A percentile compares a stretch with the other conserved stretches of the same genome.
Evolutionary conservation across 768 basidiomycete genomes (phyloP).

Genomic region (Leccinum disarticulatum): DNA sequence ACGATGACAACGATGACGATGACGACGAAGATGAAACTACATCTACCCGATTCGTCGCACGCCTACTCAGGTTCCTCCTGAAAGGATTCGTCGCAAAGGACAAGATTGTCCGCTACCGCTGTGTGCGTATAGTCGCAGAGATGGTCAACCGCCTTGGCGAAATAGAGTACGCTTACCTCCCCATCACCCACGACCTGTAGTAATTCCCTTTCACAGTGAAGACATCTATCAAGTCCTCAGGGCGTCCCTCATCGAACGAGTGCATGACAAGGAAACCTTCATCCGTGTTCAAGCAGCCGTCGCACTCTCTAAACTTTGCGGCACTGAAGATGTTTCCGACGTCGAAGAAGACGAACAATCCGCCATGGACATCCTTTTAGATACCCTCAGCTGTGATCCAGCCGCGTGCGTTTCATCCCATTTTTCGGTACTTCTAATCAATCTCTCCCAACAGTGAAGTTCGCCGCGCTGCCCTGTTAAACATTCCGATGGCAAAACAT

Average conservation of each 20-base stretch:
- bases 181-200: neutral
- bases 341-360: constrained; percentile 45
- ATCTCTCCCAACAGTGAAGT: constrained; percentile 64
- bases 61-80: constrained; percentile 69
- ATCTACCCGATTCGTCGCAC: constrained; percentile 64
- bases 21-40: constrained; percentile 67
- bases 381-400: constrained; percentile 67
- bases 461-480: constrained; percentile 73
- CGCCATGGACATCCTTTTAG: constrained; percentile 61
- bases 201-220: constrained; percentile 49
- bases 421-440: neutral
- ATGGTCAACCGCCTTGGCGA: constrained; percentile 80
- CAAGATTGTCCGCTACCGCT: constrained; percentile 81
- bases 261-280: constrained; percentile 73
- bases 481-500: constrained; percentile 54
- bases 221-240: constrained; percentile 68
- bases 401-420: constrained; percentile 59
- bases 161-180: constrained; percentile 63
- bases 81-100: constrained; percentile 84
- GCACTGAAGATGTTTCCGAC: constrained; percentile 63
- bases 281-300: constrained; percentile 81
- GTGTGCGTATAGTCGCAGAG: constrained; percentile 71
- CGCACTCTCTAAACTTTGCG: constrained; percentile 74
- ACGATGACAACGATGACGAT: constrained; percentile 38
- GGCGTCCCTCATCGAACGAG: constrained; percentile 62